Conservation (phyloP, 2,329 filamentous ascomycete species). For the Zarea fungicola region DNA sequence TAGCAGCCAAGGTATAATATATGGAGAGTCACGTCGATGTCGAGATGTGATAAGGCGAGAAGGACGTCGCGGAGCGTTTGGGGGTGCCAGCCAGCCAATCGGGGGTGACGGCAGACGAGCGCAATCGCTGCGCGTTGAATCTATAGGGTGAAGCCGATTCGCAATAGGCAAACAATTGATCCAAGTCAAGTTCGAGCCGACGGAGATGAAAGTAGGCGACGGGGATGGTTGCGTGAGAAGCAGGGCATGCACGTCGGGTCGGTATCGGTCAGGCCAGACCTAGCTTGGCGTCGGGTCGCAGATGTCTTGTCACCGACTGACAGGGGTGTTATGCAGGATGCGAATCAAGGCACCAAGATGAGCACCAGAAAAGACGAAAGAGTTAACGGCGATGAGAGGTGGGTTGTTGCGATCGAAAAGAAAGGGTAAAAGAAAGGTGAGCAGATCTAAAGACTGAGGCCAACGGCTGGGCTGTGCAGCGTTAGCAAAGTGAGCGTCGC, state of each 20-base stretch:
- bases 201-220: not conserved
- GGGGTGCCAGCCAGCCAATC: not conserved
- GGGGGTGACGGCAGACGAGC: not conserved
- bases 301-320: slow-evolving; percentile 7
- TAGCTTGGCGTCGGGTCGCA: not conserved
- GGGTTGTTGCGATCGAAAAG: too few relatives aligned
- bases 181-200: not conserved
- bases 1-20: not conserved
- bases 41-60: not conserved
- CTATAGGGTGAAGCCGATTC: not conserved
- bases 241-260: not conserved
- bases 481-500: too few relatives aligned
- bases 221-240: not conserved
- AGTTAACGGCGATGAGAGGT: too few relatives aligned
- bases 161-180: not conserved
- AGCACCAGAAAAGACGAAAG: not conserved
- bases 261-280: slow-evolving; percentile 1
- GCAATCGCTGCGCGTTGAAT: not conserved
- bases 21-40: not conserved
- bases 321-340: not conserved
- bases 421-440: too few relatives aligned
- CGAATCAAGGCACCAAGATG: not conserved
- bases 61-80: slow-evolving; percentile 7
- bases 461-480: too few relatives aligned
- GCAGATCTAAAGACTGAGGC: too few relatives aligned